Evolutionary conservation across 129 eudicot species (phyloP).

Genomic region (Chrysanthemum lavandulifolium): DNA sequence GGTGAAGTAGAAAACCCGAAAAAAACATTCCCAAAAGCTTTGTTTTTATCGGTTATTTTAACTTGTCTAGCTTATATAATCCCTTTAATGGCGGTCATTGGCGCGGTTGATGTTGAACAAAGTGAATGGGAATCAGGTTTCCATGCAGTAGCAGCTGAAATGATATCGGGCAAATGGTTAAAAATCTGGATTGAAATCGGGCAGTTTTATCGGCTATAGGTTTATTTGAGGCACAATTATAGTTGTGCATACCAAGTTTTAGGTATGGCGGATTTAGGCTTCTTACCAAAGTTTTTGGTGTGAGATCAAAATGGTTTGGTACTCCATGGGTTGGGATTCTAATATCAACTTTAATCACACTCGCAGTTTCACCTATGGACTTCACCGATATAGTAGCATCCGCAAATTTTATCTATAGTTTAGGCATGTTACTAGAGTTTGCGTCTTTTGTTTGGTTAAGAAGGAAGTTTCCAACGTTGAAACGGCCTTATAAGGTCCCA

Average conservation of each 20-base stretch:
- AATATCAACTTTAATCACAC: constrained; percentile 30
- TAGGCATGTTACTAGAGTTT: constrained; percentile 60
- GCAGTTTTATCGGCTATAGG: constrained; percentile 52
- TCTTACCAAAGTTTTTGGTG: constrained; percentile 45
- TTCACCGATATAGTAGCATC: constrained; percentile 44
- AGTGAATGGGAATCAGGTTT: constrained; percentile 48
- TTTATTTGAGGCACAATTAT: constrained; percentile 46
- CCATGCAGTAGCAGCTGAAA: constrained; percentile 48
- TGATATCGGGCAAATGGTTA: constrained; percentile 54
- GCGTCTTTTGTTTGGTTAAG: constrained; percentile 48
- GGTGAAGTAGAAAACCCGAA: constrained; percentile 57
- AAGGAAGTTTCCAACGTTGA: constrained; percentile 40
- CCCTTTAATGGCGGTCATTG: constrained; percentile 54
- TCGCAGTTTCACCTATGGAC: constrained; percentile 34
- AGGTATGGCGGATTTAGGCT: constrained; percentile 57
- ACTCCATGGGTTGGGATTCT: constrained; percentile 65
- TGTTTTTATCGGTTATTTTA: constrained; percentile 44
- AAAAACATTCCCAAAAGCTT: constrained; percentile 42
- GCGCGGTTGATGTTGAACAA: constrained; percentile 45
- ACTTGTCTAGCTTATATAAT: constrained; percentile 53
- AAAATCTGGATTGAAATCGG: constrained; percentile 57
- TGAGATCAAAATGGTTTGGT: constrained; percentile 47
- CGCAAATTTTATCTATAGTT: constrained; percentile 50
- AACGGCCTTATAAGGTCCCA: constrained; percentile 51
- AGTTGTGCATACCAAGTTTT: constrained; percentile 48